Base-by-base conservation (phyloP, 2,329 filamentous ascomycete genomes). In the Tolypocladium album region DNA sequence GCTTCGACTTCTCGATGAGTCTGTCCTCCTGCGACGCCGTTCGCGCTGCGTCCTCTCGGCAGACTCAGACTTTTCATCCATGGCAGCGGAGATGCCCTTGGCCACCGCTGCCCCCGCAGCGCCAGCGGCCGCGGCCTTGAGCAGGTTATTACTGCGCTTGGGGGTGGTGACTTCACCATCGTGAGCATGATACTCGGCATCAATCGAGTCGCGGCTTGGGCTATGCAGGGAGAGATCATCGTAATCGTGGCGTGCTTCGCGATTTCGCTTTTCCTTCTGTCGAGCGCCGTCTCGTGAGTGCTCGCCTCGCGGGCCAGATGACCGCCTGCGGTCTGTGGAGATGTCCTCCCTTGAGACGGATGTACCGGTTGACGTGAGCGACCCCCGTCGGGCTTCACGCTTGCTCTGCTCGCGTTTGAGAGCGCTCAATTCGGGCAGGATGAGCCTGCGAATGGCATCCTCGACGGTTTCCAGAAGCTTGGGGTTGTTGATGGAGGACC, bases 401-500 rank as follows among this genome's bases (percentile, higher is more conserved):
- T 88, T 88, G 72, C 90, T 92, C 71, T 93, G 89, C 69, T 96
- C 92, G 67, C 92, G 86, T 73, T 96, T 97, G 59, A 99, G 79
- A 12, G 92, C 90, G 67, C 91, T 93, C 53, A 99, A 80, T 73
- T 99, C 93, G 0, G 94, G 94, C 3, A 99, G 76, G 58, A 97
- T 96, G 57, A 96, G 80, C 56, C 92, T 84, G 63, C 91, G 87
- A 68, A 97, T 96, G 17, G 92, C 92, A 74, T 96, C 92, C 75
- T 97, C 92, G 3, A 97, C 92, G 0, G 92, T 94, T 68, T 94
- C 90, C 2, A 97, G 81, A 2, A 97, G 77, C 70, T 91, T 94
- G 0, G 92, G 92, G 68, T 97, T 96, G 75, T 95, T 96, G 71
- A 95, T 90, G 0, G 90, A 93, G 3, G 90, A 90, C 59, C 82